Conservation (phyloP, 768 basidiomycete species). For the Suillus spraguei region DNA sequence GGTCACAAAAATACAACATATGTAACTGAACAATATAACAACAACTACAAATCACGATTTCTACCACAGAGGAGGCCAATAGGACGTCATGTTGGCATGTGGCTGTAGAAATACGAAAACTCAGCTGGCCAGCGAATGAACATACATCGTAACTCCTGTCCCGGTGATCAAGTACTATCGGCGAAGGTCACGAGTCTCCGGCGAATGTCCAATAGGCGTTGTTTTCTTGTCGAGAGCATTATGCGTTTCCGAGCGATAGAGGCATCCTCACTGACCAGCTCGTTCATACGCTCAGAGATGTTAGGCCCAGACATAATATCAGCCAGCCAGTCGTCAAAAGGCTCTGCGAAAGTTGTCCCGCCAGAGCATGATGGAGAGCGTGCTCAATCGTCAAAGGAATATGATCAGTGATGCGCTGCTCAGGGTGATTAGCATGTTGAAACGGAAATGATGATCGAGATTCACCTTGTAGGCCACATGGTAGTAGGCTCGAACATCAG, state of each 20-base stretch:
- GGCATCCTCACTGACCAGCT: constrained; percentile 51
- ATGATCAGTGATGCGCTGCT: constrained; percentile 57
- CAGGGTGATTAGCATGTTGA: not conserved
- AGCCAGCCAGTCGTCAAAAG: constrained; percentile 38
- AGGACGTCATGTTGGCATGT: not conserved
- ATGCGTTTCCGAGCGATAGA: constrained; percentile 34
- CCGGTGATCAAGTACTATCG: not conserved
- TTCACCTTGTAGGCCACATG: constrained; percentile 55
- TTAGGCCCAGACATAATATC: constrained; percentile 17
- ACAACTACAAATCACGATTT: not conserved
- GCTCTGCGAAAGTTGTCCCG: constrained; percentile 33
- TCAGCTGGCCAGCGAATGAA: not conserved
- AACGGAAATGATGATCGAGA: not conserved
- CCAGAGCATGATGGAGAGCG: constrained; percentile 43
- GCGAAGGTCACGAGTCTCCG: constrained; percentile 35
- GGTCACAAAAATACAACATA: not conserved
- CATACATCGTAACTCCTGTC: not conserved
- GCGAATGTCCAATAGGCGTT: constrained; percentile 43
- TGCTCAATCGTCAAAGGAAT: constrained; percentile 53
- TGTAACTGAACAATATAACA: not conserved
- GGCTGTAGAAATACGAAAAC: not conserved
- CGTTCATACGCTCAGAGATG: constrained; percentile 35
- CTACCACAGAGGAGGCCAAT: not conserved
- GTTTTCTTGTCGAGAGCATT: constrained; percentile 34
- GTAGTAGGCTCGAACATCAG: constrained; percentile 58